These are phyloP conservation scores for Setaria italica DNA, from an alignment of 202 grass and related monocot genomes.

Conservation along the genomic window DNA sequence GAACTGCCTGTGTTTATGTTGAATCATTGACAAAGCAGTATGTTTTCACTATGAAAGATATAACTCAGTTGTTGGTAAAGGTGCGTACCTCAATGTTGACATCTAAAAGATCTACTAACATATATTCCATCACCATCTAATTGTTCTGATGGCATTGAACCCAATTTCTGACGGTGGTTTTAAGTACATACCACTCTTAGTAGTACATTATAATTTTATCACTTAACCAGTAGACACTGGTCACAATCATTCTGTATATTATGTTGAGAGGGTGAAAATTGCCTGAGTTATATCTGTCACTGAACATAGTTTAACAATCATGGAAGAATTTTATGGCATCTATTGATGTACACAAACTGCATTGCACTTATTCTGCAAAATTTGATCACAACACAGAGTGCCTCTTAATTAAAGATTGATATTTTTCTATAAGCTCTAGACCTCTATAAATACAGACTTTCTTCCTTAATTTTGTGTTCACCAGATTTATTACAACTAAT, in stretches of 20 bases:
- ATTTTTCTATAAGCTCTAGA: slow-evolving; percentile 19
- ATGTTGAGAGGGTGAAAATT: slow-evolving; percentile 18
- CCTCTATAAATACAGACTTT: slow-evolving; percentile 3
- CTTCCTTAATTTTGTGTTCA: slow-evolving; percentile 12
- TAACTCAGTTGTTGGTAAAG: slow-evolving; percentile 84
- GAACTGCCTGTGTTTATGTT: slow-evolving; percentile 84
- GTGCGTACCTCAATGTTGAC: slow-evolving; percentile 44
- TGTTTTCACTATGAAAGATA: slow-evolving; percentile 81
- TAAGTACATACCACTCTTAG: background rate
- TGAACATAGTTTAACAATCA: background rate
- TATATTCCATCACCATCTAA: slow-evolving; percentile 9
- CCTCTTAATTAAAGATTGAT: slow-evolving; percentile 23
- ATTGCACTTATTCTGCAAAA: slow-evolving; percentile 23
- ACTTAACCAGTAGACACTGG: background rate
- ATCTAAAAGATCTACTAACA: slow-evolving; percentile 9
- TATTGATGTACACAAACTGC: slow-evolving; percentile 15
- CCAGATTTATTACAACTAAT: slow-evolving; percentile 19
- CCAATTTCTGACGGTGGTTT: background rate
- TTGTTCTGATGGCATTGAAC: slow-evolving; percentile 25
- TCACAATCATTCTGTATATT: background rate
- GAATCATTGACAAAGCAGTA: slow-evolving; percentile 91
- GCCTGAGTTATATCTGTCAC: slow-evolving; percentile 1
- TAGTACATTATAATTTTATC: background rate
- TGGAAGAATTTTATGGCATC: slow-evolving; percentile 12
- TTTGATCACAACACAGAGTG: background rate